Conservation (phyloP, 371 early-diverging fungal genomes). For the Zopfochytrium polystomum region DNA sequence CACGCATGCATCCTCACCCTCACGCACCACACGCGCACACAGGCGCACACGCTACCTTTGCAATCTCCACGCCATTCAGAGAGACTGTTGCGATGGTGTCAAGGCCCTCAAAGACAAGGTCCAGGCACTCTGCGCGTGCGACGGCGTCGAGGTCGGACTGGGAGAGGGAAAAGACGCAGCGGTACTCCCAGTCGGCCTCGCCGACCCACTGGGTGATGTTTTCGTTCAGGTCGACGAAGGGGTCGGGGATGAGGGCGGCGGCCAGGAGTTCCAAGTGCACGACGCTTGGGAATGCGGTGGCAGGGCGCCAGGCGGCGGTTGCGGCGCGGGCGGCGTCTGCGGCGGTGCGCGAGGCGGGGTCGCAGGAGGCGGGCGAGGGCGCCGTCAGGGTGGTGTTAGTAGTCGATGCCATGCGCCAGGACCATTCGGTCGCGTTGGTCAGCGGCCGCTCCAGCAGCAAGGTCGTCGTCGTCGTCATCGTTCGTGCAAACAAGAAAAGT, state of each 20-base stretch:
- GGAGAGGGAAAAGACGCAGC: conserved; percentile 5
- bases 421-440: not conserved
- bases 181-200: conserved; percentile 18
- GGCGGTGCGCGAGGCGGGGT: not conserved
- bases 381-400: not conserved
- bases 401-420: not conserved
- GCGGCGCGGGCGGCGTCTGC: no score
- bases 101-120: conserved; percentile 41
- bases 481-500: conserved; percentile 5
- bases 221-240: conserved; percentile 17
- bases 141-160: not conserved
- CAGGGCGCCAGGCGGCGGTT: conserved; percentile 6
- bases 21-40: no score
- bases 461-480: conserved; percentile 8
- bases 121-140: not conserved
- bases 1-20: no score
- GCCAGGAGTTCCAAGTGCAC: conserved; percentile 19
- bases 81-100: conserved; percentile 42
- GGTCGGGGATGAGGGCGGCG: conserved; percentile 21
- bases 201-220: conserved; percentile 10
- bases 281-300: conserved; percentile 6
- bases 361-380: not conserved
- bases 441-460: not conserved
- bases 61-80: conserved; percentile 35
- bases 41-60: conserved; percentile 1